A percentile compares a stretch with the other conserved stretches of the same genome.
Evolutionary conservation across 495 filamentous ascomycete genomes (phyloP).

Genomic region (Bacidia rubella): DNA sequence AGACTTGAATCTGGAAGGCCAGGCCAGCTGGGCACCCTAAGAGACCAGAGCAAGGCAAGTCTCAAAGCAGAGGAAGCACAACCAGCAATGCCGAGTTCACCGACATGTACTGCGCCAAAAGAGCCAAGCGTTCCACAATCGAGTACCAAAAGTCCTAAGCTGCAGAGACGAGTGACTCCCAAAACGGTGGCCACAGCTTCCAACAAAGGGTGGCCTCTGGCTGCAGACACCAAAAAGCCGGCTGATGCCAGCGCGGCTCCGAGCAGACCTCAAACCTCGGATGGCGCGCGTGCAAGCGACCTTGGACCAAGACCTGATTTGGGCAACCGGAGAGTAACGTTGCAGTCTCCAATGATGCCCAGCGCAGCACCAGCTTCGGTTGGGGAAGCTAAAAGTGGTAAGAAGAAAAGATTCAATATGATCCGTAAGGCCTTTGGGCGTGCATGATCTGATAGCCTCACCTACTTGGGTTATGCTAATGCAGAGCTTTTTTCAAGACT

Average conservation of each 20-base stretch:
- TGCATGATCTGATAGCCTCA: constrained; percentile 20
- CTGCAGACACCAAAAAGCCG: not conserved
- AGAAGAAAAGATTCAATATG: constrained; percentile 38
- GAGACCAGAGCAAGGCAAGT: constrained; percentile 5
- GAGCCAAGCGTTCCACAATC: constrained; percentile 8
- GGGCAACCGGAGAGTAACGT: constrained; percentile 17
- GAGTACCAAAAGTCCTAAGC: constrained; percentile 14
- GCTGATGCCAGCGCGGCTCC: constrained; percentile 1
- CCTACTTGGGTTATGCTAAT: no score
- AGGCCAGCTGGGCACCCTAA: constrained; percentile 10
- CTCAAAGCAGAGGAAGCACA: constrained; percentile 15
- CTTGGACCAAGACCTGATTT: constrained; percentile 11
- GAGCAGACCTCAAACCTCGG: constrained; percentile 11
- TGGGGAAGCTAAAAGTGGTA: constrained; percentile 22
- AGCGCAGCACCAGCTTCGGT: constrained; percentile 23
- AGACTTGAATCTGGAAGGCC: constrained; percentile 22
- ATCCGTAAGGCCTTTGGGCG: constrained; percentile 37
- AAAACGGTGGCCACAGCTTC: constrained; percentile 6
- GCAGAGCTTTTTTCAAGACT: no score
- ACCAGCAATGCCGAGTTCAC: constrained; percentile 6
- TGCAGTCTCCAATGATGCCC: constrained; percentile 13
- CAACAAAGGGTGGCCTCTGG: constrained; percentile 18
- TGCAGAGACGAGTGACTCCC: constrained; percentile 16
- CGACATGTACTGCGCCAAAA: constrained; percentile 8
- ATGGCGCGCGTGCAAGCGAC: constrained; percentile 4